These are phyloP conservation scores for Escallonia herrerae DNA, from an alignment of 129 eudicot genomes.

Conservation along the genomic window DNA sequence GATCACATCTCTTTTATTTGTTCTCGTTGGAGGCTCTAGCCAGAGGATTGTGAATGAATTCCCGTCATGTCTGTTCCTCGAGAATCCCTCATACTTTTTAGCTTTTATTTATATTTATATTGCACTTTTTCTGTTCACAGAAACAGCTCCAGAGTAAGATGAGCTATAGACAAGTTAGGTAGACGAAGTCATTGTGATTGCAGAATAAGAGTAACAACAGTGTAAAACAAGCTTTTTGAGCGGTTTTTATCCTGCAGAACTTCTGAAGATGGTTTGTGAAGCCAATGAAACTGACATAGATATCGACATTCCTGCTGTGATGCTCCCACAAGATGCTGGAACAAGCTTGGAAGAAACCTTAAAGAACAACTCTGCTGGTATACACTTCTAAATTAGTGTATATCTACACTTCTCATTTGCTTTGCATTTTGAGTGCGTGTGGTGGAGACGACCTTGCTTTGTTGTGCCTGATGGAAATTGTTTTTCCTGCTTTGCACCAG, in stretches of 20 bases:
- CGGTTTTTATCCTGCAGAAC: slow-evolving; percentile 44
- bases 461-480: neutral
- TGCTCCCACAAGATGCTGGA: slow-evolving; percentile 99
- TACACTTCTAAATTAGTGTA: neutral
- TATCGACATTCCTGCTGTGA: slow-evolving; percentile 81
- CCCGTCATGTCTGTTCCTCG: too few relatives aligned
- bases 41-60: too few relatives aligned
- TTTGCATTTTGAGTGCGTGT: neutral
- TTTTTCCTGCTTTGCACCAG: slow-evolving; percentile 34
- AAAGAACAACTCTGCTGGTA: slow-evolving; percentile 55
- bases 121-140: too few relatives aligned
- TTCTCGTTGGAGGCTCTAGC: too few relatives aligned
- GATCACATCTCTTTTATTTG: too few relatives aligned
- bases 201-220: neutral
- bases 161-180: too few relatives aligned
- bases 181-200: neutral
- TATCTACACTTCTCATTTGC: neutral
- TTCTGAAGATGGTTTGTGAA: slow-evolving; percentile 98
- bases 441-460: neutral
- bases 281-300: slow-evolving; percentile 47
- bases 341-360: slow-evolving; percentile 39
- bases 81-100: too few relatives aligned
- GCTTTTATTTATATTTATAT: too few relatives aligned
- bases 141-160: too few relatives aligned
- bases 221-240: neutral